Conservation (phyloP, 768 basidiomycete genomes). For the Mycena chlorophos region DNA sequence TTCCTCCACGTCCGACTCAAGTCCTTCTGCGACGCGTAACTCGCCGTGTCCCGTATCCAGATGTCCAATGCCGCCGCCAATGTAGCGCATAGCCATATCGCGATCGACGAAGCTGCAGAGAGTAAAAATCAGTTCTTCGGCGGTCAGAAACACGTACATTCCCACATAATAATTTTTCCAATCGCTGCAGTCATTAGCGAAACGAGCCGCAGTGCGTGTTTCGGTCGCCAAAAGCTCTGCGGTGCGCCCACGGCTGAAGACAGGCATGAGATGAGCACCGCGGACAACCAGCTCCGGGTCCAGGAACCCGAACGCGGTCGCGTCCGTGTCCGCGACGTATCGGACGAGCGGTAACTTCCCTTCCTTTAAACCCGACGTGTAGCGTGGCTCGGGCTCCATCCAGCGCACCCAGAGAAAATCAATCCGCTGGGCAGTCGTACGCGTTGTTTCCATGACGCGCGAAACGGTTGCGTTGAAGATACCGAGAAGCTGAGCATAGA, state of each 20-base stretch:
- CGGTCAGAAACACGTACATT: slow-evolving; percentile 29
- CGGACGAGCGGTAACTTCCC: slow-evolving; percentile 22
- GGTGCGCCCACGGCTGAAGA: slow-evolving; percentile 28
- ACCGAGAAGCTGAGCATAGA: slow-evolving; percentile 34
- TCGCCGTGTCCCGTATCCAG: background rate
- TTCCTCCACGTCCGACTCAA: too few species aligned
- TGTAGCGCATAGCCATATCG: slow-evolving; percentile 40
- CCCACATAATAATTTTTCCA: slow-evolving; percentile 37
- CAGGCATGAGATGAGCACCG: slow-evolving; percentile 36
- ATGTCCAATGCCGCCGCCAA: slow-evolving; percentile 34
- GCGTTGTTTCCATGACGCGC: slow-evolving; percentile 1
- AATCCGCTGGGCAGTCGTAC: slow-evolving; percentile 13
- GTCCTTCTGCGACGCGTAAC: background rate
- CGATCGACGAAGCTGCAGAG: slow-evolving; percentile 37
- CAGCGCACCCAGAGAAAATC: slow-evolving; percentile 32
- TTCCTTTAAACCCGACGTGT: slow-evolving; percentile 11
- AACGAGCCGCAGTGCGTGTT: slow-evolving; percentile 2
- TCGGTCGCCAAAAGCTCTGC: slow-evolving; percentile 11
- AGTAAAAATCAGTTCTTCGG: too few species aligned
- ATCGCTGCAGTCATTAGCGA: slow-evolving; percentile 21
- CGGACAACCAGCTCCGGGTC: slow-evolving; percentile 35
- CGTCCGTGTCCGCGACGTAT: slow-evolving; percentile 26
- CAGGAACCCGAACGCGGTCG: slow-evolving; percentile 35
- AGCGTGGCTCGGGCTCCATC: slow-evolving; percentile 21
- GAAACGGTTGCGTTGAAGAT: slow-evolving; percentile 33